Percentiles rank a stretch among this genome's conserved stretches.
These are phyloP conservation scores for Tricholoma hemisulphureum DNA, from an alignment of 768 basidiomycete genomes.

Conservation along the genomic window DNA sequence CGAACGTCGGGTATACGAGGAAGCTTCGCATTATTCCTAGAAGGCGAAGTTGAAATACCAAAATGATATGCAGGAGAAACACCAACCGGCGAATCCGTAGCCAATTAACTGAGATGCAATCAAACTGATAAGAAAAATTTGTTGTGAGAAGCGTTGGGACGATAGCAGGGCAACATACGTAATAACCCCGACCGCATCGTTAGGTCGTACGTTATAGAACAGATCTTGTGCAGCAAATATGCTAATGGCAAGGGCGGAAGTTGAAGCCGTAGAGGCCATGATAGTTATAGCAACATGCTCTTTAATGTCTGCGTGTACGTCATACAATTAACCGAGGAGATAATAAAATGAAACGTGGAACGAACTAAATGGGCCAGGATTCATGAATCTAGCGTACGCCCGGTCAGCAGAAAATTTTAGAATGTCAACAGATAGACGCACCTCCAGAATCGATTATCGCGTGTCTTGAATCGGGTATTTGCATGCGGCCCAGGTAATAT, in stretches of 20 bases:
- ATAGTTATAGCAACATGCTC: constrained; percentile 57
- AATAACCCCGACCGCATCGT: constrained; percentile 41
- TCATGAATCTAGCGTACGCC: constrained; percentile 32
- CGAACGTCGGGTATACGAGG: constrained; percentile 46
- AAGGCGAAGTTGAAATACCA: neutral
- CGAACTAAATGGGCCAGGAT: constrained; percentile 53
- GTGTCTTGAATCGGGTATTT: constrained; percentile 19
- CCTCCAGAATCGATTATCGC: constrained; percentile 37
- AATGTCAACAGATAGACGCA: neutral
- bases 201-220: constrained; percentile 44
- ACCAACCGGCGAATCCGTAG: constrained; percentile 22
- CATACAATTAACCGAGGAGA: constrained; percentile 44
- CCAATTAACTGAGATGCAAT: constrained; percentile 23
- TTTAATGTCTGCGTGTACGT: constrained; percentile 22
- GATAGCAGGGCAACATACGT: constrained; percentile 15
- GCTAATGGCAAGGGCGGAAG: constrained; percentile 49
- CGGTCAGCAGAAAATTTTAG: neutral
- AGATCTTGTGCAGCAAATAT: constrained; percentile 54
- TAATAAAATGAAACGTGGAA: constrained; percentile 21
- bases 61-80: constrained; percentile 10
- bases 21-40: constrained; percentile 36
- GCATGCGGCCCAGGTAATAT: constrained; percentile 22
- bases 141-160: neutral
- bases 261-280: constrained; percentile 53
- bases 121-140: constrained; percentile 15